Evolutionary conservation across 345 rosid genomes (phyloP), one percentile per base, ranked within the genome.

Genomic region (Bruguiera gymnorhiza): DNA sequence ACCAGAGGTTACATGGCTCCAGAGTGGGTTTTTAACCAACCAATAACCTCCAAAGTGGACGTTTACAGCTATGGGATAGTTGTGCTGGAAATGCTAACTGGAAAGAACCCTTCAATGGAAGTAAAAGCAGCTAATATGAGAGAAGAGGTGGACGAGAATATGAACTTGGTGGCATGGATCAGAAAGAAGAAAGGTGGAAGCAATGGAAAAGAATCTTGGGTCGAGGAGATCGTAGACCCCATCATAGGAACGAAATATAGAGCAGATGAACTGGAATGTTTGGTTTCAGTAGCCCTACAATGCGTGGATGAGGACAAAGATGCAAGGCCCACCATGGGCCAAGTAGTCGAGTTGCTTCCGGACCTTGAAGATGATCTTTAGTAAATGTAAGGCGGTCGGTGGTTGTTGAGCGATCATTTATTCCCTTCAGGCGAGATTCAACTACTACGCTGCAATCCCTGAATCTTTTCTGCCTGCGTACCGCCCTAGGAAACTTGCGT

Each of bases 21-120:
- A n/a, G n/a, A n/a, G n/a, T n/a, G n/a, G n/a, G n/a, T n/a, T n/a
- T n/a, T n/a, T 11, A 72, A 64, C 43, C 64, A 54, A 3, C 70
- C 72, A 6, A 78, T 81, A 37, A 74, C 82, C 2, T 62, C 82
- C 20, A 81, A 81, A 58, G 76, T 81, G 8, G 84, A 81, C 21
- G 83, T 83, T 20, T 83, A 83, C 20, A 83, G 81, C 65, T 81
- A 78, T 3, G 83, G 83, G 24, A 61, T 81, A 1, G 81, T 83
- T 7, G 27, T 83, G 68, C 48, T 83, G 64, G 87, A 81, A 72
- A 50, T 84, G 70, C 66, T 65, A 18, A 84, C 83, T 0, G 85
- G 85, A 61, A 75, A 56, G 43, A 78, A 34, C 31, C 71, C 79
- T 1, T 37, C 66, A 19, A 57, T 18, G 54, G 16, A 24, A 1